phyloP scores from a whole-genome alignment of 225 moss, liverwort and hornwort genomes.

The Pleurozium schreberi region DNA sequence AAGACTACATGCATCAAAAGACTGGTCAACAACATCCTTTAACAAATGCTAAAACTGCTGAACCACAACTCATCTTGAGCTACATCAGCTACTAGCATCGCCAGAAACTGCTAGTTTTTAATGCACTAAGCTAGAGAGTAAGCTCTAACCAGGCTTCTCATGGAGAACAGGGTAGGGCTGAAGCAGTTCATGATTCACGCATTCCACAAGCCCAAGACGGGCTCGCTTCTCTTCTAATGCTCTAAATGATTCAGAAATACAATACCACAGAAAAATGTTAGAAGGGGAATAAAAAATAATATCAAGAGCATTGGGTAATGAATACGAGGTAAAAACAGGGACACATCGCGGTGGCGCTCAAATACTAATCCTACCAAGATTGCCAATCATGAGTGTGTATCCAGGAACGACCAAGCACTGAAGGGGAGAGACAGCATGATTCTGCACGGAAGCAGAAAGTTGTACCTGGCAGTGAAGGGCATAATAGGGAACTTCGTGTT shows the following conservation, averaged over 20 bases:
- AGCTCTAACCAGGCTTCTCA: constrained; percentile 80
- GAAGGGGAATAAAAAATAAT: not conserved
- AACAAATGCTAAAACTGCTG: not conserved
- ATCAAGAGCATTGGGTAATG: not conserved
- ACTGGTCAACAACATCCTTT: no score
- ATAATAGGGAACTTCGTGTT: constrained; percentile 95
- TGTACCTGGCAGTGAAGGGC: constrained; percentile 95
- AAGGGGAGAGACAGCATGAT: not conserved
- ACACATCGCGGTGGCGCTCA: not conserved
- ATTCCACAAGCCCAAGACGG: constrained; percentile 96
- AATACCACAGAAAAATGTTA: not conserved
- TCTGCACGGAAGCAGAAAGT: not conserved
- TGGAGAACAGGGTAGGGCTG: constrained; percentile 97
- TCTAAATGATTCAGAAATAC: constrained; percentile 18
- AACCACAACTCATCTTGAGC: not conserved
- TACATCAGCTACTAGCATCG: not conserved
- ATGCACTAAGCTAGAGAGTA: not conserved
- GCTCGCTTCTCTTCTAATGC: constrained; percentile 98
- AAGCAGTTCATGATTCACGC: constrained; percentile 94
- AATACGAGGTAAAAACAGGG: not conserved
- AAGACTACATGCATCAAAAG: not conserved
- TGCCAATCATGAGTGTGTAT: not conserved
- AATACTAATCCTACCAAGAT: not conserved
- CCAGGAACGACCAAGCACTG: not conserved
- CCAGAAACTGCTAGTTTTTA: not conserved